Evolutionary conservation across 495 filamentous ascomycete species (phyloP).

Genomic region (Parathielavia appendiculata): DNA sequence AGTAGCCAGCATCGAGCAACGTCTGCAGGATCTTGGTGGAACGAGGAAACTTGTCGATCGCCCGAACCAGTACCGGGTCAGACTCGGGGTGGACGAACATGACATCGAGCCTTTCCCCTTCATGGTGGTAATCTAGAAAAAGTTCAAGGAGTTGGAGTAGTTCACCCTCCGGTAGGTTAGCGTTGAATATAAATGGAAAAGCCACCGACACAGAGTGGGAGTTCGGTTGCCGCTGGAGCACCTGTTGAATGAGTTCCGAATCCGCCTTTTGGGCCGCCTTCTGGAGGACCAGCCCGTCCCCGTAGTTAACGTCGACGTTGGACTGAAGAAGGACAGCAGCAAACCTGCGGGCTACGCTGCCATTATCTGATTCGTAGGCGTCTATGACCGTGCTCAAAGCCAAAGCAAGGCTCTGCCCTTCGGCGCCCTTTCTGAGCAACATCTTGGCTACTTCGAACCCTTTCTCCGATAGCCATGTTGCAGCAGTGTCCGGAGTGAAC

Average conservation of each 20-base stretch:
- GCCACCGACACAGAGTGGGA: constrained; percentile 38
- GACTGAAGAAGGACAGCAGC: constrained; percentile 32
- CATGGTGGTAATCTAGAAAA: constrained; percentile 40
- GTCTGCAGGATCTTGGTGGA: constrained; percentile 38
- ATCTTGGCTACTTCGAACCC: constrained; percentile 37
- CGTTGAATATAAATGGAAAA: constrained; percentile 41
- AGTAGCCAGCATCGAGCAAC: constrained; percentile 44
- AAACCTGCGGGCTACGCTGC: constrained; percentile 34
- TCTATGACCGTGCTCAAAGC: constrained; percentile 37
- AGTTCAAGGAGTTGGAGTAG: constrained; percentile 35
- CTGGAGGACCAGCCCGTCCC: constrained; percentile 38
- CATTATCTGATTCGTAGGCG: constrained; percentile 28
- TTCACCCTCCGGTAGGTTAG: constrained; percentile 34
- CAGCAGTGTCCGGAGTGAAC: constrained; percentile 30
- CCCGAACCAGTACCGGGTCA: constrained; percentile 40
- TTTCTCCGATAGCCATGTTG: constrained; percentile 36
- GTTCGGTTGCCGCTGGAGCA: constrained; percentile 37
- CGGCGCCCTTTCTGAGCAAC: constrained; percentile 40
- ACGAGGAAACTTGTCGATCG: constrained; percentile 41
- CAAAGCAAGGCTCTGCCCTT: constrained; percentile 36
- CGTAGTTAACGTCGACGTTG: constrained; percentile 38
- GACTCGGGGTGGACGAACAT: constrained; percentile 31
- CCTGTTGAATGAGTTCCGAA: constrained; percentile 33
- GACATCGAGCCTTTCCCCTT: constrained; percentile 39
- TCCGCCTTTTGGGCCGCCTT: constrained; percentile 39